Conservation (phyloP, 257 asterid species). For the Pogostemon cablin region DNA sequence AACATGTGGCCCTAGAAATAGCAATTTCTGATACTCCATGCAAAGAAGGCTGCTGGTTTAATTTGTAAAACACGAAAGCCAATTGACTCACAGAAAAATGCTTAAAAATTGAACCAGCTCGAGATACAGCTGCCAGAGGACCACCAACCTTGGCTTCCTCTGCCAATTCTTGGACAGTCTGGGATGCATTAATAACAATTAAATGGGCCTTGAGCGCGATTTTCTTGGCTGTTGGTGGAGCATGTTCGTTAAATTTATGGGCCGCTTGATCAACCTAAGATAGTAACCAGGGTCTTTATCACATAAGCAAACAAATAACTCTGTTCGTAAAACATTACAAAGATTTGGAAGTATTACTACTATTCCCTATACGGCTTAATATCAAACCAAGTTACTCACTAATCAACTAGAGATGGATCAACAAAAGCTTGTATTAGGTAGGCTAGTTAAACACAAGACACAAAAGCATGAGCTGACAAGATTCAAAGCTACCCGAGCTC, state of each 20-base stretch:
- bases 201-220: constrained; percentile 36
- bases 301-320: background rate
- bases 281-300: constrained; percentile 22
- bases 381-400: background rate
- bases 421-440: background rate
- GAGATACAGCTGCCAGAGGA: constrained; percentile 55
- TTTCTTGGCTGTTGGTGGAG: constrained; percentile 69
- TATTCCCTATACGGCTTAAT: background rate
- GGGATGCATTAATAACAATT: constrained; percentile 42
- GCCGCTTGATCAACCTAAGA: constrained; percentile 50
- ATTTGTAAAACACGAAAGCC: constrained; percentile 50
- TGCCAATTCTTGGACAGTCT: constrained; percentile 42
- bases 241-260: constrained; percentile 45
- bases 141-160: constrained; percentile 63
- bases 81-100: constrained; percentile 45
- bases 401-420: background rate
- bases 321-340: background rate
- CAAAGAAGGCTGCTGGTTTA: constrained; percentile 48
- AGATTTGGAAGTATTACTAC: background rate
- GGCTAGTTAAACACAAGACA: no score
- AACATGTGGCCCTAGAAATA: constrained; percentile 47
- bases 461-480: no score
- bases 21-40: constrained; percentile 43
- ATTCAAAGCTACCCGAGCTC: no score
- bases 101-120: constrained; percentile 46